phyloP scores from a whole-genome alignment of 2,329 filamentous ascomycete genomes.

The Arthrocladium fulminans region DNA sequence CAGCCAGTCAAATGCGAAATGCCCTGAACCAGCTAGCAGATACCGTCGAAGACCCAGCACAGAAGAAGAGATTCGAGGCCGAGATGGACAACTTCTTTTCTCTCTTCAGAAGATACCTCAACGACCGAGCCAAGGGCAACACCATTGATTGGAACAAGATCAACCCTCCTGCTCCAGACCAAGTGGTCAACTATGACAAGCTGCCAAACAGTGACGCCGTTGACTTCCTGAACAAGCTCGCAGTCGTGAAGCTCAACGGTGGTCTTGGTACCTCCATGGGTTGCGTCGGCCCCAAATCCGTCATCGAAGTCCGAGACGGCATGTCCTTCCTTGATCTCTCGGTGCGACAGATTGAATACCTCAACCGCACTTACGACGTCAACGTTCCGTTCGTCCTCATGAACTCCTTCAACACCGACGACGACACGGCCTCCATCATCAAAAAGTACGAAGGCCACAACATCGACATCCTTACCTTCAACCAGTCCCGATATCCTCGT shows the following conservation, averaged over 20 bases:
- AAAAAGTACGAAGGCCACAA: constrained; percentile 99
- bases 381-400: constrained; percentile 98
- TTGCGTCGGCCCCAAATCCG: constrained; percentile 97
- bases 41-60: constrained; percentile 67
- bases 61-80: constrained; percentile 81
- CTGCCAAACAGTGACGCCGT: constrained; percentile 84
- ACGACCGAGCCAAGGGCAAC: constrained; percentile 98
- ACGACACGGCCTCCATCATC: constrained; percentile 97
- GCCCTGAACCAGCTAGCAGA: constrained; percentile 85
- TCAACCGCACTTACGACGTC: constrained; percentile 95
- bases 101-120: constrained; percentile 94
- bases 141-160: constrained; percentile 95
- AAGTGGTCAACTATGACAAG: constrained; percentile 91
- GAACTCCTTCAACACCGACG: constrained; percentile 99
- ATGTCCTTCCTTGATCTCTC: constrained; percentile 99
- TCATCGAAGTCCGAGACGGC: constrained; percentile 98
- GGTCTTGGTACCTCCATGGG: constrained; percentile 99
- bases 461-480: constrained; percentile 99
- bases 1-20: constrained; percentile 98
- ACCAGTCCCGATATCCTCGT: constrained; percentile 97
- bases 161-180: constrained; percentile 79
- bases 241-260: constrained; percentile 98
- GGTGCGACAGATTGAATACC: constrained; percentile 96
- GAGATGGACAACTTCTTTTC: constrained; percentile 99
- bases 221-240: constrained; percentile 91